Conservation (phyloP, 192 early-diverging fungal species). For the Entophlyctis luteolus region DNA sequence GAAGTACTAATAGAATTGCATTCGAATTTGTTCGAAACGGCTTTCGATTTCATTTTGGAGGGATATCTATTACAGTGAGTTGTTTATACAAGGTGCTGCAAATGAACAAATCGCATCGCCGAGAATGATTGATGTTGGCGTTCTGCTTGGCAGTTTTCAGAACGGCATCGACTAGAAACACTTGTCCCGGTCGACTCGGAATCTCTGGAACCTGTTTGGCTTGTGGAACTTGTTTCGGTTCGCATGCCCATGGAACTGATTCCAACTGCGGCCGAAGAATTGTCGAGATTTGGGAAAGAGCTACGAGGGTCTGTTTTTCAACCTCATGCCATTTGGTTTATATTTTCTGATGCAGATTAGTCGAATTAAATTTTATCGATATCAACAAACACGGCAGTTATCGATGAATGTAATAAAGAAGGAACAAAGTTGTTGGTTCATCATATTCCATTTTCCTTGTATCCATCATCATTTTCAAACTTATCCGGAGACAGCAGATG, state of each 20-base stretch:
- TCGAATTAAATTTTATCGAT: conserved; percentile 10
- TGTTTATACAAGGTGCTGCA: background rate
- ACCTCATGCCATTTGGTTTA: background rate
- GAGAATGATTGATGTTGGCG: background rate
- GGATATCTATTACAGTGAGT: background rate
- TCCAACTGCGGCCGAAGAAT: background rate
- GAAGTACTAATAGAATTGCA: background rate
- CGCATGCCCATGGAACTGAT: background rate
- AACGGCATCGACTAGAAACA: background rate
- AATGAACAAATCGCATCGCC: background rate
- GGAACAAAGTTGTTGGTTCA: no score
- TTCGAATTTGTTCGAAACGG: conserved; percentile 2
- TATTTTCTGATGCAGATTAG: background rate
- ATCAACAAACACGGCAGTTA: conserved; percentile 13
- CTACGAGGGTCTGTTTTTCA: background rate
- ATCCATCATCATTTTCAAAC: no score
- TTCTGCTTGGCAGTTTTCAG: background rate
- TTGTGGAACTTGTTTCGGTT: background rate
- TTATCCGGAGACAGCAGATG: no score
- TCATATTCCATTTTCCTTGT: no score
- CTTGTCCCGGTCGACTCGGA: background rate
- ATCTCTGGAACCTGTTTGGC: background rate
- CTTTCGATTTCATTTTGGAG: background rate
- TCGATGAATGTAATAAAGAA: no score
- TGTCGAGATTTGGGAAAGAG: background rate